These are phyloP conservation scores for Penicillium daleae DNA, from an alignment of 495 filamentous ascomycete genomes.

Conservation along the genomic window DNA sequence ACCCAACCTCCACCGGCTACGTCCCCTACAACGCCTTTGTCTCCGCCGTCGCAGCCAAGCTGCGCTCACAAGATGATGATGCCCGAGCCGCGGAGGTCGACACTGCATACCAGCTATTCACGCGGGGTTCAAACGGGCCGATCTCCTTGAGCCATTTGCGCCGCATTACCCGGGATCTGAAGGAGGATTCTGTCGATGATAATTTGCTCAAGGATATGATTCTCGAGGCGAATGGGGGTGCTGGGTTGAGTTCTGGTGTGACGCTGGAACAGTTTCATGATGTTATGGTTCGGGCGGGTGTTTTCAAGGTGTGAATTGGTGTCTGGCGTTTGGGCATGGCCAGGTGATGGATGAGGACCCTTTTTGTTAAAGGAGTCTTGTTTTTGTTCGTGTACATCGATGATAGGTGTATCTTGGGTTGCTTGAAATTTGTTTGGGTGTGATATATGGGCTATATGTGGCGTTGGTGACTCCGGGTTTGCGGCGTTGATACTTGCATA, in stretches of 20 bases:
- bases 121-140: conserved; percentile 49
- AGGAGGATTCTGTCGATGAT: conserved; percentile 75
- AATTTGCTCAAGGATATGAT: conserved; percentile 90
- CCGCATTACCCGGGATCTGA: conserved; percentile 78
- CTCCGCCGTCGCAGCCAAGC: conserved; percentile 80
- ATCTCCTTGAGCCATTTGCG: conserved; percentile 79
- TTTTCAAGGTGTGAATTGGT: conserved; percentile 53
- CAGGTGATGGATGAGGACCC: neutral
- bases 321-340: neutral
- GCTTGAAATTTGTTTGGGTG: neutral
- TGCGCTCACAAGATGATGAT: conserved; percentile 59
- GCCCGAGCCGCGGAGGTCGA: conserved; percentile 70
- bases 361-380: neutral
- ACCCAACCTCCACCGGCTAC: conserved; percentile 78
- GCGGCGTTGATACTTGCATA: conserved; percentile 22
- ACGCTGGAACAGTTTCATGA: conserved; percentile 78
- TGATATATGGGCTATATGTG: conserved; percentile 1
- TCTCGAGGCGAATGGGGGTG: conserved; percentile 84
- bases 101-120: conserved; percentile 80
- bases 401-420: neutral
- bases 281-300: conserved; percentile 83
- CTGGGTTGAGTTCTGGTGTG: conserved; percentile 71
- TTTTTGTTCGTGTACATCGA: neutral
- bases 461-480: conserved; percentile 12
- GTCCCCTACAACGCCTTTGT: conserved; percentile 78